A percentile compares a stretch with the other conserved stretches of the same genome.
Evolutionary conservation across 352 stramenopile species (phyloP).

Genomic region (Pythium insidiosum): DNA sequence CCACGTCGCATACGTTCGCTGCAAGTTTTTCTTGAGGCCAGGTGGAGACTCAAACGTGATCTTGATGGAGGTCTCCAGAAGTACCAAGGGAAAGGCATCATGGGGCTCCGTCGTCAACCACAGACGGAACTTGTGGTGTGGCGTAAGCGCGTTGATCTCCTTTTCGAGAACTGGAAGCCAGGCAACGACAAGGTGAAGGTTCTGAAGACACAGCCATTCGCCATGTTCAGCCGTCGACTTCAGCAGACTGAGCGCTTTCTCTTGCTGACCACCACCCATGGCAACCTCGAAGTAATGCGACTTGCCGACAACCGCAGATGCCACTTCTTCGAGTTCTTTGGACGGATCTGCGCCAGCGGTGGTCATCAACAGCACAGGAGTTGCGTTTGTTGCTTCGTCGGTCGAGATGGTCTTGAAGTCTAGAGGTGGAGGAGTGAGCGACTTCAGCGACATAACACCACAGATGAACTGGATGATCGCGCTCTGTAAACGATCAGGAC

Average conservation of each 20-base stretch:
- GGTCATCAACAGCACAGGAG: slow-evolving; percentile 88
- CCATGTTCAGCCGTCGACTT: slow-evolving; percentile 67
- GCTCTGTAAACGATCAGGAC: slow-evolving; percentile 86
- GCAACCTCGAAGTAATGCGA: slow-evolving; percentile 90
- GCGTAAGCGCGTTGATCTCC: slow-evolving; percentile 58
- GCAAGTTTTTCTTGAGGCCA: slow-evolving; percentile 94
- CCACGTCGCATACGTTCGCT: slow-evolving; percentile 89
- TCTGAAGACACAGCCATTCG: slow-evolving; percentile 95
- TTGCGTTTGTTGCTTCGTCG: slow-evolving; percentile 66
- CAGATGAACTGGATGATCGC: slow-evolving; percentile 89
- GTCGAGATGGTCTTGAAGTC: slow-evolving; percentile 64
- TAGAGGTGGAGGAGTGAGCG: slow-evolving; percentile 71
- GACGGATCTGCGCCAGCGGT: slow-evolving; percentile 91
- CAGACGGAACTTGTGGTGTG: slow-evolving; percentile 88
- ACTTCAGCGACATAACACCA: slow-evolving; percentile 81
- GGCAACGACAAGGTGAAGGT: slow-evolving; percentile 91
- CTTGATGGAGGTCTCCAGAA: slow-evolving; percentile 92
- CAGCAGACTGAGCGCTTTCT: slow-evolving; percentile 84
- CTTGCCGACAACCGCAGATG: slow-evolving; percentile 69
- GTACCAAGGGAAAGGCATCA: slow-evolving; percentile 82
- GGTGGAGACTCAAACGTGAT: slow-evolving; percentile 94
- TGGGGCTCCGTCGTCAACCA: slow-evolving; percentile 94
- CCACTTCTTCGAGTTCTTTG: slow-evolving; percentile 91
- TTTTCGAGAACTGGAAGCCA: slow-evolving; percentile 93
- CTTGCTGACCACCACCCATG: slow-evolving; percentile 93